phyloP scores from a whole-genome alignment of 78 protist genomes.

The Cavenderia fasciculata region DNA sequence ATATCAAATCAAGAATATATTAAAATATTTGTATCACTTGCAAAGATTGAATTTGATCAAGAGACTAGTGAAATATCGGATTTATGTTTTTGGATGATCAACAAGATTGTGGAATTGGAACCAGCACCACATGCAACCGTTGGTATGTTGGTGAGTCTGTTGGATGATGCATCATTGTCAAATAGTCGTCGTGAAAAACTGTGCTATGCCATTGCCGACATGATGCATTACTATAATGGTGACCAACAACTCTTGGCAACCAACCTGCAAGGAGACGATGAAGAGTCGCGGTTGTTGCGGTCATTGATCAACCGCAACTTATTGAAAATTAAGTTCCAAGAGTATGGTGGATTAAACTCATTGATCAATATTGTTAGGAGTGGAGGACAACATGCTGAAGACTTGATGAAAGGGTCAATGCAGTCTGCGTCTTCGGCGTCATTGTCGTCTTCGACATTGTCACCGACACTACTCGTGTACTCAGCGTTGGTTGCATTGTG shows the following conservation, averaged over 20 bases:
- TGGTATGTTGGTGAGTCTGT: neutral
- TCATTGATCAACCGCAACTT: neutral
- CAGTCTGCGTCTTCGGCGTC: neutral
- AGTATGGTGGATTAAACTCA: conserved; percentile 16
- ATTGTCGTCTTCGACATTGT: neutral
- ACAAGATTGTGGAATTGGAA: conserved; percentile 5
- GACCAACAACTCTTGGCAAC: neutral
- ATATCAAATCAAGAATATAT: conserved; percentile 18
- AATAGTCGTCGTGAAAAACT: conserved; percentile 22
- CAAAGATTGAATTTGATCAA: neutral
- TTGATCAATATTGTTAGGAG: conserved; percentile 9
- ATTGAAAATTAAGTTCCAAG: conserved; percentile 64
- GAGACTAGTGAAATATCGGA: conserved; percentile 17
- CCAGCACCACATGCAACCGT: neutral
- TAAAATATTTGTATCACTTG: conserved; percentile 6
- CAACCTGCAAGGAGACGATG: no score
- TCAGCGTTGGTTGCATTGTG: conserved; percentile 43
- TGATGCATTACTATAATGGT: conserved; percentile 2
- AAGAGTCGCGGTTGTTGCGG: no score
- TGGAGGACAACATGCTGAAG: no score
- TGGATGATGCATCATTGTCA: neutral
- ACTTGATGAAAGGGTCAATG: no score
- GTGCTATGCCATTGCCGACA: conserved; percentile 44
- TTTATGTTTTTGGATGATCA: conserved; percentile 42
- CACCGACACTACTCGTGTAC: no score